Base-by-base conservation (phyloP, 2,329 filamentous ascomycete species). In the Nothopassalora personata region DNA sequence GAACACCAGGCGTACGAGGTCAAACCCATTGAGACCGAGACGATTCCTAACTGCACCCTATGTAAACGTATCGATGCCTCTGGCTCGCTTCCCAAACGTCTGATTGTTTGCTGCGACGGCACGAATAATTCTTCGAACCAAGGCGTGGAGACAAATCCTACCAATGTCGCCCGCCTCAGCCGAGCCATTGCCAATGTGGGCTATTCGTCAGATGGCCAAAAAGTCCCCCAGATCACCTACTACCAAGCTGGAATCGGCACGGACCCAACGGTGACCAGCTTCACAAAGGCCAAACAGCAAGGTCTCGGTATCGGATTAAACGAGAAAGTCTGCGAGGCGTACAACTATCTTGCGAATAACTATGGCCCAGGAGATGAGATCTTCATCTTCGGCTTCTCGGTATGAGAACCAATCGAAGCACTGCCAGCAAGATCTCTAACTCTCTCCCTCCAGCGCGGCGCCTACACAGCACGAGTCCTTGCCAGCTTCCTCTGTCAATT, bases 171-270 rank as follows among this genome's bases (percentile, higher is more conserved):
- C 2, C 59, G 64, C 9, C 55, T 71, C 0, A 62, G 67, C 50
- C 61, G 68, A 34, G 65, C 63, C n/a, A 66, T 69, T 31, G 66
- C 62, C 18, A 64, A 64, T 34, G 60, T 63, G 4, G 63, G 63
- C 5, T 58, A 56, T 45, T 54, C 61, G 13, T 54, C 63, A 19
- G 64, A 69, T 53, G 62, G 61, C 47, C 53, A 62, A 23, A 59
- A 66, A 34, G 56, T 66, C 39, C 62, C 67, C 7, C 68, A 71
- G 31, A 66, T 71, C 36, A 65, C 66, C 11, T 68, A 67, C 56
- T 71, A 71, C 45, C 68, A 71, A 54, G 58, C 66, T 45, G 68
- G 68, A 3, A 62, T 71, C 5, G 68, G 68, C 2, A 70, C 67
- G 1, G 65, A 64, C 9, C 52, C 60, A 5, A 63, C 43, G 53